A percentile compares a stretch with the other conserved stretches of the same genome.
Evolutionary conservation across 306 rosid genomes (phyloP).

Genomic region (Quercus gilva): DNA sequence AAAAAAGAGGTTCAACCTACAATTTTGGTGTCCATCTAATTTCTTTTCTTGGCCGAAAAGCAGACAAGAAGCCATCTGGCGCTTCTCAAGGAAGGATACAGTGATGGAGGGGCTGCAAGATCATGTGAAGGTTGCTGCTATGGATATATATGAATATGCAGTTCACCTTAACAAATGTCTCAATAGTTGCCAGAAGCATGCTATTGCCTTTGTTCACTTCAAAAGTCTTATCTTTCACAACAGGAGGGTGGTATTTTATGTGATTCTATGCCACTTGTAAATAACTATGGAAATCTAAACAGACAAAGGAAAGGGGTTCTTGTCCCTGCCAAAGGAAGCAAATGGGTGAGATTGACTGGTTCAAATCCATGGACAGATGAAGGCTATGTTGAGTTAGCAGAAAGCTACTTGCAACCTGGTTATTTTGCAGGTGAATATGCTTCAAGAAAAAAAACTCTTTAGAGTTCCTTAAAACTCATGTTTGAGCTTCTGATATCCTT

Average conservation of each 20-base stretch:
- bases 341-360: slow-evolving; percentile 58
- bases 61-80: slow-evolving; percentile 40
- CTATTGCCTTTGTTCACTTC: slow-evolving; percentile 37
- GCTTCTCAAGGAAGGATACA: neutral
- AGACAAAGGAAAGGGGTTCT: slow-evolving; percentile 29
- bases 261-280: slow-evolving; percentile 52
- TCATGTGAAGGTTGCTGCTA: slow-evolving; percentile 11
- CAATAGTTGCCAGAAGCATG: slow-evolving; percentile 12
- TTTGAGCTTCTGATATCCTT: no score
- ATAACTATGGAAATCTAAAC: slow-evolving; percentile 37
- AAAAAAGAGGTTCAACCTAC: no score
- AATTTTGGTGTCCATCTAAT: neutral
- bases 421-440: slow-evolving; percentile 37
- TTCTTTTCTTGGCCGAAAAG: slow-evolving; percentile 47
- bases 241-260: slow-evolving; percentile 21
- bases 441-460: slow-evolving; percentile 2
- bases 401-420: slow-evolving; percentile 32
- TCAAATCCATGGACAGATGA: slow-evolving; percentile 58
- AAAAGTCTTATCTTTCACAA: slow-evolving; percentile 10
- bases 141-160: slow-evolving; percentile 35
- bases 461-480: slow-evolving; percentile 24
- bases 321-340: slow-evolving; percentile 66
- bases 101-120: slow-evolving; percentile 47
- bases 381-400: slow-evolving; percentile 53
- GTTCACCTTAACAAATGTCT: slow-evolving; percentile 4